Percentiles rank a stretch among this genome's conserved stretches.
phyloP scores from a whole-genome alignment of 1,284 basidiomycete genomes.

The Trametes polyzona region DNA sequence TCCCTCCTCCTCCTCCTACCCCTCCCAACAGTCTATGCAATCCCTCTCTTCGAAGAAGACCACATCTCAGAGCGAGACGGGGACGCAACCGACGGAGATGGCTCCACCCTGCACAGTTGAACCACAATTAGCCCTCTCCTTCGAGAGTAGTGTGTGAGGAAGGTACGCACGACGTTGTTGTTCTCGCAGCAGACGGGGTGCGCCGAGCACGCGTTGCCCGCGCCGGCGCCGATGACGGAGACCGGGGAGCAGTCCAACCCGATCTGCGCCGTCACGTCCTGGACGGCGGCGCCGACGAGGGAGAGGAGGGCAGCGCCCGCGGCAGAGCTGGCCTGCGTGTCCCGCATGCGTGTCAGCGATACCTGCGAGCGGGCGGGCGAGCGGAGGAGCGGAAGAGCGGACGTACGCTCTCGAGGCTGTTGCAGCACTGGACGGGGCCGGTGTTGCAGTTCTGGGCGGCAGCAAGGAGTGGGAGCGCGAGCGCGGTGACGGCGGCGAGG shows the following conservation, averaged over 20 bases:
- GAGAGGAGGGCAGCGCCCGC: constrained; percentile 9
- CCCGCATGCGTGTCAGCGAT: neutral
- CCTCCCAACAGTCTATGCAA: too few species aligned
- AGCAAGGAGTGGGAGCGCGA: constrained; percentile 18
- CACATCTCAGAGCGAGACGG: constrained; percentile 3
- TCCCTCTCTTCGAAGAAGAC: neutral
- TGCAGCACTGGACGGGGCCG: constrained; percentile 26
- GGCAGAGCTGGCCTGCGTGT: constrained; percentile 11
- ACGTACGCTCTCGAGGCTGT: constrained; percentile 21
- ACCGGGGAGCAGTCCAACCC: constrained; percentile 22
- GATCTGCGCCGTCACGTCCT: constrained; percentile 14
- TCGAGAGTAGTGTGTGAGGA: neutral
- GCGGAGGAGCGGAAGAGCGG: neutral
- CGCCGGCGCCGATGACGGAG: constrained; percentile 19
- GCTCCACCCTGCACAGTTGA: neutral
- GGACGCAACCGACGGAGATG: constrained; percentile 18
- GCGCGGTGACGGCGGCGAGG: constrained; percentile 10
- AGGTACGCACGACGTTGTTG: constrained; percentile 21
- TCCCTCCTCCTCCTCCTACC: neutral
- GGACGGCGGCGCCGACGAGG: constrained; percentile 12
- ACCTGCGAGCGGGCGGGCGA: neutral
- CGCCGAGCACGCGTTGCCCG: constrained; percentile 11
- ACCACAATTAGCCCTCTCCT: too few species aligned
- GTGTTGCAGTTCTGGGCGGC: constrained; percentile 21
- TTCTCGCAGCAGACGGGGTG: constrained; percentile 25